These are phyloP conservation scores for Aaosphaeria arxii DNA, from an alignment of 2,329 filamentous ascomycete species.

Conservation along the genomic window DNA sequence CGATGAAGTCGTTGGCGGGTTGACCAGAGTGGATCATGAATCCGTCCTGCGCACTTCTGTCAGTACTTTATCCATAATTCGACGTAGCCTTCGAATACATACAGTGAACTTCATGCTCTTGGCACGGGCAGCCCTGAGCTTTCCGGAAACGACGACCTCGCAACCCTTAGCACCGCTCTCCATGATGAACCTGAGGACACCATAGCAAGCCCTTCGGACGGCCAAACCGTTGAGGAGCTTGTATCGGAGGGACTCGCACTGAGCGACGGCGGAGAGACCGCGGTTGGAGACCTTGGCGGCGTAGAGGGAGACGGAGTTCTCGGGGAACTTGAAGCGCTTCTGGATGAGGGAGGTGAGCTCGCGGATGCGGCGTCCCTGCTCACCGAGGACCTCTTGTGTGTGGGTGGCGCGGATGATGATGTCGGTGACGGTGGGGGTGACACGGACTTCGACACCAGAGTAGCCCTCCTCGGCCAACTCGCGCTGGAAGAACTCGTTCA, in stretches of 20 bases:
- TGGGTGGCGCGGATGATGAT: conserved; percentile 99
- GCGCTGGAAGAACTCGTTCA: conserved; percentile 99
- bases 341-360: conserved; percentile 99
- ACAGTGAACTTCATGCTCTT: conserved; percentile 99
- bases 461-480: conserved; percentile 99
- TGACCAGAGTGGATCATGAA: conserved; percentile 99
- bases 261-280: conserved; percentile 98
- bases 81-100: conserved; percentile 30
- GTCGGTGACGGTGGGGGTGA: conserved; percentile 99
- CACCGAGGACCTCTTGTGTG: conserved; percentile 99
- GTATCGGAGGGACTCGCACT: conserved; percentile 99
- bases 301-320: conserved; percentile 99
- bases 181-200: conserved; percentile 99
- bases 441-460: conserved; percentile 99
- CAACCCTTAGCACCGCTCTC: conserved; percentile 99
- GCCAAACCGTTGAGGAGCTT: conserved; percentile 99
- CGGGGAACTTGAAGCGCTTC: conserved; percentile 99
- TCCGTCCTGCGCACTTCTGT: conserved; percentile 60
- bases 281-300: conserved; percentile 99
- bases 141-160: conserved; percentile 98
- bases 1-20: conserved; percentile 99
- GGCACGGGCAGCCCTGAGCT: conserved; percentile 97
- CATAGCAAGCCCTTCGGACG: conserved; percentile 98
- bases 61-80: neutral
- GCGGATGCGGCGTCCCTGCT: conserved; percentile 99